phyloP scores from a whole-genome alignment of 257 asterid genomes.

The Scutellaria barbata region DNA sequence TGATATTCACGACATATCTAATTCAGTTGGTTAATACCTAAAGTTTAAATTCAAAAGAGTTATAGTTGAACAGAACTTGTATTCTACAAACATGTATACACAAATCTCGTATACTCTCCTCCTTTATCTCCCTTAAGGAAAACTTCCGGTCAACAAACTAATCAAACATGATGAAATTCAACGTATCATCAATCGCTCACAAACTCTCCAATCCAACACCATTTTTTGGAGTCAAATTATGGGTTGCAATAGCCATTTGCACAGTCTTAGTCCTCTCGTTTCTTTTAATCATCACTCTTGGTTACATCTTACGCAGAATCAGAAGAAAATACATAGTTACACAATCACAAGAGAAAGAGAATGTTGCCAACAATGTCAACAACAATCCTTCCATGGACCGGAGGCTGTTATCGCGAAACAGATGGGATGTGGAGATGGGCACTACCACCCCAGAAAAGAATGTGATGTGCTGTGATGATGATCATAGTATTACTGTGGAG shows the following conservation, averaged over 20 bases:
- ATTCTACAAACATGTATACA: too few species aligned
- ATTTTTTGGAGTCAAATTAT: constrained; percentile 33
- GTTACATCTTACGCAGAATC: constrained; percentile 26
- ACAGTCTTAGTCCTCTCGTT: background rate
- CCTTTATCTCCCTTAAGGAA: too few species aligned
- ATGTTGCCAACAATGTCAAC: background rate
- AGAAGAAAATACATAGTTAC: background rate
- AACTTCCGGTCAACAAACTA: too few species aligned
- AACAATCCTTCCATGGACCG: constrained; percentile 38
- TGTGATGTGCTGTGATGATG: background rate
- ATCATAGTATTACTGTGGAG: background rate
- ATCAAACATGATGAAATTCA: too few species aligned
- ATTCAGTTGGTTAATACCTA: too few species aligned
- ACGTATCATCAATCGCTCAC: too few species aligned
- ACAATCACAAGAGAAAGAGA: constrained; percentile 7
- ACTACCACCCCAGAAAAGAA: constrained; percentile 27
- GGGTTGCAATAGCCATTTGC: constrained; percentile 44
- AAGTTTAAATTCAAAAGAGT: too few species aligned
- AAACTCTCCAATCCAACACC: too few species aligned
- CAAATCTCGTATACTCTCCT: too few species aligned
- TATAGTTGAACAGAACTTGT: too few species aligned
- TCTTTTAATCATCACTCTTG: constrained; percentile 29
- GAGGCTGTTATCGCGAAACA: constrained; percentile 42
- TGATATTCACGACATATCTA: too few species aligned
- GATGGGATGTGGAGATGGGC: constrained; percentile 46